These are phyloP conservation scores for Corymbia citriodora DNA, from an alignment of 441 rosid species.

Conservation along the genomic window DNA sequence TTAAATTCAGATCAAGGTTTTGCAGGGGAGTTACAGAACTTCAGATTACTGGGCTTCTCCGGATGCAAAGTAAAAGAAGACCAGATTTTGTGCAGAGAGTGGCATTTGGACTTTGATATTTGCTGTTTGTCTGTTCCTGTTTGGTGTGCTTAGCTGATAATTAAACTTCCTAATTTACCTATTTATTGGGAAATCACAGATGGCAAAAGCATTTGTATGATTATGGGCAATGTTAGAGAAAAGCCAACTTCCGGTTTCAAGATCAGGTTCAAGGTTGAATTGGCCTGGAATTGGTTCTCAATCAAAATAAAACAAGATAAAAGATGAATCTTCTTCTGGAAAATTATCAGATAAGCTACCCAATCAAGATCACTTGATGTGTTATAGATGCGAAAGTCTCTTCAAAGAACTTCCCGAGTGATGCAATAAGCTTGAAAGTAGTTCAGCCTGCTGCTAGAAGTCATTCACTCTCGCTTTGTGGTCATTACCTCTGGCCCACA, in stretches of 20 bases:
- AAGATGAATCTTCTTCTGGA: neutral
- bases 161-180: neutral
- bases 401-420: neutral
- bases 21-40: slow-evolving; percentile 88
- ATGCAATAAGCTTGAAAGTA: neutral
- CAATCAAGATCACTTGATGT: neutral
- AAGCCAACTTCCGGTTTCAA: neutral
- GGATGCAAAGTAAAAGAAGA: slow-evolving; percentile 86
- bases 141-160: neutral
- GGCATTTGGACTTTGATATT: slow-evolving; percentile 61
- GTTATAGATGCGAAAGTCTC: neutral
- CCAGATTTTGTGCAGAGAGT: slow-evolving; percentile 86
- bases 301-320: neutral
- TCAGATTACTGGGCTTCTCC: slow-evolving; percentile 81
- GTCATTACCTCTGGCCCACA: neutral
- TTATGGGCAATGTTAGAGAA: neutral
- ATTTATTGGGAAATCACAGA: neutral
- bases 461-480: neutral
- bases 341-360: neutral
- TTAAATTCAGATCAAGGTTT: slow-evolving; percentile 67
- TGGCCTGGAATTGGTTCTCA: neutral
- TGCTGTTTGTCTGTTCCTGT: neutral
- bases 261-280: neutral
- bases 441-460: neutral
- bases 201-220: neutral